Percentiles rank a stretch among this genome's conserved stretches.
Conservation (phyloP, 805 yeast genomes). For the Zygosaccharomyces rouxii region DNA sequence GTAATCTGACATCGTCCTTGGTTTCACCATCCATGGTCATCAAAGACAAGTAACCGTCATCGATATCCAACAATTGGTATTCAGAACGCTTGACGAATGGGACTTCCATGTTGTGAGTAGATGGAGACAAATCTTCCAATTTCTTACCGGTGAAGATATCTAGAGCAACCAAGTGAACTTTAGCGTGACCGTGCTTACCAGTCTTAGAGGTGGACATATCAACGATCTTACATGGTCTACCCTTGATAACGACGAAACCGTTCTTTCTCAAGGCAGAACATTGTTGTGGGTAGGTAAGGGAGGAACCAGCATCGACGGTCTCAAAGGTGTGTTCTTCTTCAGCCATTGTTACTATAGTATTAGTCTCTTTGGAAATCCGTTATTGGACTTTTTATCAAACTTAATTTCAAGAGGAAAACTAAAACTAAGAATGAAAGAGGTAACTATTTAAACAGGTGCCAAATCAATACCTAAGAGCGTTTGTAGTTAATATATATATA, state of each 20-base stretch:
- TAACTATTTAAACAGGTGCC: too few species aligned
- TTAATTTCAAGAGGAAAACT: background rate
- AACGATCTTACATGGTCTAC: slow-evolving; percentile 99
- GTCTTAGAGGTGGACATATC: slow-evolving; percentile 99
- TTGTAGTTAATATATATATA: background rate
- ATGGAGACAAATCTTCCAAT: slow-evolving; percentile 99
- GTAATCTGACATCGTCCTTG: slow-evolving; percentile 98
- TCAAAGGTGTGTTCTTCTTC: slow-evolving; percentile 82
- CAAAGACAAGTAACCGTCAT: slow-evolving; percentile 94
- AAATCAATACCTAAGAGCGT: too few species aligned
- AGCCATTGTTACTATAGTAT: slow-evolving; percentile 27
- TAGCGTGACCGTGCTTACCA: slow-evolving; percentile 99
- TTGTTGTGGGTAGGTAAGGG: slow-evolving; percentile 97
- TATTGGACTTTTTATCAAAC: background rate
- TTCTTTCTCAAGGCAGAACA: slow-evolving; percentile 99
- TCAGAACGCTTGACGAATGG: slow-evolving; percentile 96
- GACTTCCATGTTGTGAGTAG: slow-evolving; percentile 99
- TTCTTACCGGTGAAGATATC: slow-evolving; percentile 99
- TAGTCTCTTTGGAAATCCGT: too few species aligned
- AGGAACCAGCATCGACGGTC: slow-evolving; percentile 98
- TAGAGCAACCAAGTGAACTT: slow-evolving; percentile 98
- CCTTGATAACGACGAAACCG: slow-evolving; percentile 98
- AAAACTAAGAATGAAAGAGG: background rate
- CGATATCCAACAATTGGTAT: slow-evolving; percentile 95
- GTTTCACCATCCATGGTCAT: slow-evolving; percentile 97